A percentile compares a stretch with the other conserved stretches of the same genome.
Evolutionary conservation across 345 rosid genomes (phyloP).

Genomic region (Geranium brycei): DNA sequence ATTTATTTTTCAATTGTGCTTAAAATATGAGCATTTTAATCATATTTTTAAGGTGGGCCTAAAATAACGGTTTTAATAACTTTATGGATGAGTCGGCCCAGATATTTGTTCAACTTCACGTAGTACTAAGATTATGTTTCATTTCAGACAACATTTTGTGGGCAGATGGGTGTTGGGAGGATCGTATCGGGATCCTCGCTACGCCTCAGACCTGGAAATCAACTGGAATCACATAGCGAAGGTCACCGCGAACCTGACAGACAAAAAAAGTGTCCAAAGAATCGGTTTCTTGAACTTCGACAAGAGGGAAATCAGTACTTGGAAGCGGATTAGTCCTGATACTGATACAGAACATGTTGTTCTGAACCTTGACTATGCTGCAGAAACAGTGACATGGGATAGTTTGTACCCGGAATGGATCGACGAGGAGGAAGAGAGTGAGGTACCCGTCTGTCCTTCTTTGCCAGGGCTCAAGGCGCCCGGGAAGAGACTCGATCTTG

Average conservation of each 20-base stretch:
- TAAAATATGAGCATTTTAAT: too few species aligned
- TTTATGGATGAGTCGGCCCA: too few species aligned
- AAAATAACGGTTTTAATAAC: too few species aligned
- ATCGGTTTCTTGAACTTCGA: constrained; percentile 1
- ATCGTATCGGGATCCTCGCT: background rate
- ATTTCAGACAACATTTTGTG: too few species aligned
- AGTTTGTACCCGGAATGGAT: background rate
- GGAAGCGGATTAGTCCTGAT: background rate
- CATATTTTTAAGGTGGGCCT: too few species aligned
- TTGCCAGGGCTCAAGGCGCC: constrained; percentile 1
- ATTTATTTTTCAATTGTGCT: too few species aligned
- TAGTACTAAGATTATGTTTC: too few species aligned
- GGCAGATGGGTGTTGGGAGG: too few species aligned
- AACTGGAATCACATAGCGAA: constrained; percentile 8
- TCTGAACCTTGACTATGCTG: constrained; percentile 1
- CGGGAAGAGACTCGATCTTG: background rate
- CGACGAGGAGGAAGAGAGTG: background rate
- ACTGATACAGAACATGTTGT: background rate
- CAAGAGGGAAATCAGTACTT: background rate
- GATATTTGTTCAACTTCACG: too few species aligned
- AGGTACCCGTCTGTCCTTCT: constrained; percentile 7
- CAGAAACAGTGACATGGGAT: background rate
- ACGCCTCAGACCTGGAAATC: background rate
- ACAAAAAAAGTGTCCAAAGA: background rate
- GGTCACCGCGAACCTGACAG: background rate